These are phyloP conservation scores for Camellia japonica DNA, from an alignment of 148 eudicot genomes.

Conservation along the genomic window DNA sequence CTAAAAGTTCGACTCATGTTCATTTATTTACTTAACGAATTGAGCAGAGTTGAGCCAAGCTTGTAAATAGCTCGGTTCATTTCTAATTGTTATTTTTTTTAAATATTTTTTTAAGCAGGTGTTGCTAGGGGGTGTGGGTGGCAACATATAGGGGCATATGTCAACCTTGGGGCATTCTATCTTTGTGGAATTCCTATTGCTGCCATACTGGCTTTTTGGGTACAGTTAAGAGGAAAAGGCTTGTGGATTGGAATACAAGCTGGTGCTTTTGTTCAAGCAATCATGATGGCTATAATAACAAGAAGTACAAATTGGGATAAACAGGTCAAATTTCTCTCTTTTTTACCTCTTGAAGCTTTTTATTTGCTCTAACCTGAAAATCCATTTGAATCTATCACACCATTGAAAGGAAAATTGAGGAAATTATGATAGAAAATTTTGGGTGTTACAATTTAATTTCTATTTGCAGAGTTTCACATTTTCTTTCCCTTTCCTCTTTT, in stretches of 20 bases:
- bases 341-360: background rate
- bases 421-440: background rate
- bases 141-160: constrained; percentile 70
- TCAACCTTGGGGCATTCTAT: constrained; percentile 63
- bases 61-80: too few relatives aligned
- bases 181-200: constrained; percentile 64
- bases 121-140: constrained; percentile 79
- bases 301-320: constrained; percentile 49
- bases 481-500: too few relatives aligned
- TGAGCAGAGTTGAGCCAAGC: too few relatives aligned
- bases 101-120: constrained; percentile 25
- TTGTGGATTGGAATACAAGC: constrained; percentile 62
- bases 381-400: background rate
- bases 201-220: constrained; percentile 48
- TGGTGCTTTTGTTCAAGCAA: constrained; percentile 46
- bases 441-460: background rate
- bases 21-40: too few relatives aligned
- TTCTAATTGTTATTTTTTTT: too few relatives aligned
- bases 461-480: too few relatives aligned
- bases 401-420: background rate
- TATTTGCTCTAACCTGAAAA: background rate
- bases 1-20: too few relatives aligned
- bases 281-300: constrained; percentile 39
- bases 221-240: constrained; percentile 50
- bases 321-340: constrained; percentile 28